These are phyloP conservation scores for Jatropha curcas DNA, from an alignment of 345 rosid genomes.

Conservation along the genomic window DNA sequence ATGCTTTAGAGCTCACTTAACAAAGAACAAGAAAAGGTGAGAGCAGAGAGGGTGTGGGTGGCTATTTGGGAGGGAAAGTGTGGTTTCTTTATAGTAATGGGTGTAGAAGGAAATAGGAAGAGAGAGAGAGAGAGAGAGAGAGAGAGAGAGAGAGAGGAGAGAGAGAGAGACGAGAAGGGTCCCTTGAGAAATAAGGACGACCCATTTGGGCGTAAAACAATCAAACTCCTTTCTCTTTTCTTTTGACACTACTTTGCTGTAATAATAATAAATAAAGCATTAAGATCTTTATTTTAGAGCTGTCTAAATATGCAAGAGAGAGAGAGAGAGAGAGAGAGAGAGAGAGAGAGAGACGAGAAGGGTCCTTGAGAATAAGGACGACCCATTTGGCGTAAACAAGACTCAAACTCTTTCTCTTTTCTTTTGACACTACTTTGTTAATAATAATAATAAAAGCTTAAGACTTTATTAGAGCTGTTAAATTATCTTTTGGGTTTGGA, in stretches of 20 bases:
- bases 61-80: constrained; percentile 32
- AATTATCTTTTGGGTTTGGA: constrained; percentile 13
- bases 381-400: constrained; percentile 64
- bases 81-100: constrained; percentile 46
- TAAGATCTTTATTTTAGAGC: too few relatives aligned
- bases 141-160: too few relatives aligned
- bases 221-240: too few relatives aligned
- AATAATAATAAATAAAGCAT: too few relatives aligned
- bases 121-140: too few relatives aligned
- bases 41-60: background rate
- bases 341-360: too few relatives aligned
- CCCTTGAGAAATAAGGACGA: too few relatives aligned
- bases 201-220: too few relatives aligned
- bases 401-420: constrained; percentile 46
- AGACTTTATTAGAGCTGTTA: constrained; percentile 22
- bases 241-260: too few relatives aligned
- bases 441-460: background rate
- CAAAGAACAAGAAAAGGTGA: background rate
- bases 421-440: constrained; percentile 33
- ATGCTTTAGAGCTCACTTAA: background rate
- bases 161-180: too few relatives aligned
- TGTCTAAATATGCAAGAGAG: too few relatives aligned
- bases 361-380: constrained; percentile 36
- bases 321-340: too few relatives aligned
- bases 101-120: constrained; percentile 6